Evolutionary conservation across 2,329 filamentous ascomycete genomes (phyloP).

Genomic region (Pyricularia grisea): DNA sequence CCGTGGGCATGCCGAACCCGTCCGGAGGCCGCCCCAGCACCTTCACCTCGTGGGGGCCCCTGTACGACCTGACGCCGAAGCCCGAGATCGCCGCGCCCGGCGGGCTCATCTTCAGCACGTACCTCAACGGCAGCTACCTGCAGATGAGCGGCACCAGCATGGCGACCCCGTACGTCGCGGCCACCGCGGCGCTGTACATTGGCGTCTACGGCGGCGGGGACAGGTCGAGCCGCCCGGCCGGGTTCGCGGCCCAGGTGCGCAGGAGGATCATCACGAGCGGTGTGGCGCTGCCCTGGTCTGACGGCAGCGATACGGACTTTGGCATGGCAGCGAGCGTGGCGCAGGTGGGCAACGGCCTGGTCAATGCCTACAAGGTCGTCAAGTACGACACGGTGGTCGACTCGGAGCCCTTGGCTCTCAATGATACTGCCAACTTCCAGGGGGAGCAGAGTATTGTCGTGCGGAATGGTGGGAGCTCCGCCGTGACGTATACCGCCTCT

Average conservation of each 20-base stretch:
- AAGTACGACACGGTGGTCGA: constrained; percentile 24
- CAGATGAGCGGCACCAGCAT: constrained; percentile 38
- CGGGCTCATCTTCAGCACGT: constrained; percentile 35
- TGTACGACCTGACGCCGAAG: constrained; percentile 31
- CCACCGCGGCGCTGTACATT: constrained; percentile 28
- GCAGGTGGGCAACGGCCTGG: constrained; percentile 10
- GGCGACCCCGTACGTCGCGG: constrained; percentile 37
- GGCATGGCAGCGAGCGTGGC: constrained; percentile 10
- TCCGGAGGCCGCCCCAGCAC: constrained; percentile 12
- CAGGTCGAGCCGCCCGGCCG: constrained; percentile 6
- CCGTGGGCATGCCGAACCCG: constrained; percentile 6
- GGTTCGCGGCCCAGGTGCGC: constrained; percentile 16
- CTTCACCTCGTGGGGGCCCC: constrained; percentile 32
- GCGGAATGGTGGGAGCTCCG: constrained; percentile 23
- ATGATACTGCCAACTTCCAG: constrained; percentile 30
- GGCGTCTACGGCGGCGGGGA: constrained; percentile 15
- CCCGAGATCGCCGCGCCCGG: constrained; percentile 33
- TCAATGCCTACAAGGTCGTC: constrained; percentile 29
- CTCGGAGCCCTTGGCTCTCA: constrained; percentile 28
- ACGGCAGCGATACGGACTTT: constrained; percentile 10
- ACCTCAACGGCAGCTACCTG: constrained; percentile 20
- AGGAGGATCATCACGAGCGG: constrained; percentile 23
- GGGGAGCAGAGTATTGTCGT: constrained; percentile 16
- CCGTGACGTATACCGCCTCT: constrained; percentile 21
- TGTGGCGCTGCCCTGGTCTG: constrained; percentile 16